Conservation (phyloP, 352 stramenopile species). For the Phytophthora crassamura region DNA sequence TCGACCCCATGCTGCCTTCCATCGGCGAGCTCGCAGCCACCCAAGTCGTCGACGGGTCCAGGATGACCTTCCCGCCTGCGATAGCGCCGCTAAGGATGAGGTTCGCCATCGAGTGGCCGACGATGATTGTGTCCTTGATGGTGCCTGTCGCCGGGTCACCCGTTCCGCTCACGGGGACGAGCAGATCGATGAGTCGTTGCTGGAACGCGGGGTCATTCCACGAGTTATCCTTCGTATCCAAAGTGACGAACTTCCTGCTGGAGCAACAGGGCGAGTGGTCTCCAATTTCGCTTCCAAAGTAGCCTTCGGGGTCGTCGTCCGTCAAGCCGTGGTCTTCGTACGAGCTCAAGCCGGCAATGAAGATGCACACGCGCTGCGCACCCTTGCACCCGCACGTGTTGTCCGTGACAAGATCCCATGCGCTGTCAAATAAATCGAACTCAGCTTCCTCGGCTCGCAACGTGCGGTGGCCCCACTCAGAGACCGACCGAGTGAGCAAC, state of each 20-base stretch:
- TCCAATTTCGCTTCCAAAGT: slow-evolving; percentile 55
- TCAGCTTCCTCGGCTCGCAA: slow-evolving; percentile 28
- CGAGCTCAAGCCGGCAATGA: slow-evolving; percentile 60
- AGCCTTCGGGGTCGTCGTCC: slow-evolving; percentile 36
- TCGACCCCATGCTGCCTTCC: slow-evolving; percentile 55
- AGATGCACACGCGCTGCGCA: slow-evolving; percentile 50
- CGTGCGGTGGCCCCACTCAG: slow-evolving; percentile 29
- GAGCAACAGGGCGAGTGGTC: slow-evolving; percentile 70
- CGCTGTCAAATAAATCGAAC: slow-evolving; percentile 19
- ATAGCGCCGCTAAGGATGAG: slow-evolving; percentile 55
- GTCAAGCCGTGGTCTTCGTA: slow-evolving; percentile 41
- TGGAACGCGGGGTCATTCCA: slow-evolving; percentile 57
- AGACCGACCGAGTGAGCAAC: slow-evolving; percentile 31
- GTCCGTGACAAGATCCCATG: slow-evolving; percentile 36
- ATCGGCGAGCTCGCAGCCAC: slow-evolving; percentile 47
- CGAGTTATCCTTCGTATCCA: slow-evolving; percentile 53
- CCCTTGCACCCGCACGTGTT: slow-evolving; percentile 51
- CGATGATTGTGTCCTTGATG: slow-evolving; percentile 68
- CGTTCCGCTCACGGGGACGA: slow-evolving; percentile 44
- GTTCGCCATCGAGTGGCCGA: slow-evolving; percentile 75
- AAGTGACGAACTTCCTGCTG: slow-evolving; percentile 51
- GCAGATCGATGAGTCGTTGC: slow-evolving; percentile 43
- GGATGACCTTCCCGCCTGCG: slow-evolving; percentile 32
- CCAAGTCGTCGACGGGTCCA: slow-evolving; percentile 47
- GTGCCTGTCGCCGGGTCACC: slow-evolving; percentile 42